Evolutionary conservation across 164 flowering plant genomes (phyloP), one percentile per base, ranked within the genome.

Genomic region (Warburgia ugandensis): DNA sequence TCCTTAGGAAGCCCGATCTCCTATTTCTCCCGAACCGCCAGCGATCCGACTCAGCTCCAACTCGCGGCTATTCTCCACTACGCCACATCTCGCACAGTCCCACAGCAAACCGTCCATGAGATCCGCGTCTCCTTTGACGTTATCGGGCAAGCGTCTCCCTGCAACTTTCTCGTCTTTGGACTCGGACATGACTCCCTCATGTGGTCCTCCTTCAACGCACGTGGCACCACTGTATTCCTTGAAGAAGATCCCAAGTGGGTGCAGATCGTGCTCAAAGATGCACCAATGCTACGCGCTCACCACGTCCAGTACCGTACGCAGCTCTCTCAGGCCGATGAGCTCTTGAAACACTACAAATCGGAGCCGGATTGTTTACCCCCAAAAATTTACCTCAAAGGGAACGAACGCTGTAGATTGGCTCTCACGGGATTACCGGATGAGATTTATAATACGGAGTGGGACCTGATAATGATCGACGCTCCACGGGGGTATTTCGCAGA

Each of bases 381-480:
- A 0, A 23, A 43, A 10, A 62, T 61, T 0, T 40, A 20, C 29
- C 56, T 82, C 4, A 50, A 58, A 1, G 86, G 80, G 2, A 74
- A 83, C 51, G 23, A 23, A 0, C 20, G 42, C 32, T 87, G 94
- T 58, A 69, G 43, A 65, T 57, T 84, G 41, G 86, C 84, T 8
- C 38, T 85, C 20, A 52, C 56, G 2, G 60, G 41, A 35, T 33
- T 88, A 25, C 83, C 86, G 1, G 71, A 68, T 0, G 78, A 75
- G 61, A 80, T 83, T 62, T 83, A 81, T 59, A 73, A 72, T 4
- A 68, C 19, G 44, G 81, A 85, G 41, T 89, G 95, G 95, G 97
- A 89, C 60, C 12, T 83, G 60, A 85, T 85, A 29, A 81, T 88
- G 94, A 63, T 88, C 29, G 97, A 85, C 48, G 97, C 84, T 21